These are phyloP conservation scores for Ophiostoma ips DNA, from an alignment of 2,329 filamentous ascomycete species.

Conservation along the genomic window DNA sequence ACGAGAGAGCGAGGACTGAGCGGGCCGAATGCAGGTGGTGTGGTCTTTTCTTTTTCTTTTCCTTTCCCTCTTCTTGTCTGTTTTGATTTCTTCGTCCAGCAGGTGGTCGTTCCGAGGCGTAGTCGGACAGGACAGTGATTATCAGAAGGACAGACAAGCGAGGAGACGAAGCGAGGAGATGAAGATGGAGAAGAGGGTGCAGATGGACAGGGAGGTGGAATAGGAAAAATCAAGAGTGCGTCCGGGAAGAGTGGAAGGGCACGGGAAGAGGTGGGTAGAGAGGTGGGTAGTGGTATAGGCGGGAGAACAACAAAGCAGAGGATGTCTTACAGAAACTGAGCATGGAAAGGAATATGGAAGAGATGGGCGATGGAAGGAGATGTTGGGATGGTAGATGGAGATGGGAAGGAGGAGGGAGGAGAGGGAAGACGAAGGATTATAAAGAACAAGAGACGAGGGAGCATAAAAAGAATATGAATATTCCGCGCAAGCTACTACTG, in stretches of 20 bases:
- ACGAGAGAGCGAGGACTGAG: conserved; percentile 12
- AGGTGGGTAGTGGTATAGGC: not conserved
- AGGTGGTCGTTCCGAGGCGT: not conserved
- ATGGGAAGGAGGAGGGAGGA: not conserved
- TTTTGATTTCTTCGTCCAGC: not conserved
- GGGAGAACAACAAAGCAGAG: not conserved
- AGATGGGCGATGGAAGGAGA: not conserved
- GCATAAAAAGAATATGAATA: too few species aligned
- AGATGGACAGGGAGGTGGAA: not conserved
- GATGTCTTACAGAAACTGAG: not conserved
- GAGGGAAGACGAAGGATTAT: too few species aligned
- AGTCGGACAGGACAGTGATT: not conserved
- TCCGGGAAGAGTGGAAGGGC: too few species aligned
- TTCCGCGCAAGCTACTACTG: too few species aligned
- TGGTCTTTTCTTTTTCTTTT: conserved; percentile 1
- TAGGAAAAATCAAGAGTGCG: not conserved
- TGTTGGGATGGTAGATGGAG: not conserved
- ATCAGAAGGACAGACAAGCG: not conserved
- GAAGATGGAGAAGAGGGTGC: conserved; percentile 3
- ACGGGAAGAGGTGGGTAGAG: not conserved
- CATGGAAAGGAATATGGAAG: too few species aligned
- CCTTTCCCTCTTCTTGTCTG: not conserved
- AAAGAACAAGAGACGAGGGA: too few species aligned
- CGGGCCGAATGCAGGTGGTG: conserved; percentile 6
- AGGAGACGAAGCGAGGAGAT: not conserved